A percentile compares a stretch with the other conserved stretches of the same genome.
Evolutionary conservation across 257 asterid species (phyloP).

Genomic region (Anisodus tanguticus): DNA sequence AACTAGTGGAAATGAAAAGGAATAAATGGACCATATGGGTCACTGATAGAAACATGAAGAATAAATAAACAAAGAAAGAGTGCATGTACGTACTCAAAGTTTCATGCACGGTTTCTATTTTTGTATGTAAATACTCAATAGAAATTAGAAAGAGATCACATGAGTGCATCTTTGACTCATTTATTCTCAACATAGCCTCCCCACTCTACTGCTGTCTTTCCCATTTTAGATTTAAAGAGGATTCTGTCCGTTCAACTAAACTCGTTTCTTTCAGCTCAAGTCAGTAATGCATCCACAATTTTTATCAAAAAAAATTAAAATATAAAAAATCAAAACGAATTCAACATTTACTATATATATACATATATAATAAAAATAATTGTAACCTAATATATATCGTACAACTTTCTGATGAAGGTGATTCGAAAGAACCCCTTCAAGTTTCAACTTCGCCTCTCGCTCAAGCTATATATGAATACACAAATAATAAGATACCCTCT

Average conservation of each 20-base stretch:
- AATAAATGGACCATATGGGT: constrained; percentile 29
- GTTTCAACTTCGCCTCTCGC: too few relatives aligned
- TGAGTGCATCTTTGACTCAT: constrained; percentile 32
- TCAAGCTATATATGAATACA: neutral
- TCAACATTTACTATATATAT: too few relatives aligned
- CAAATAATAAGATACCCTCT: neutral
- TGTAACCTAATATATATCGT: neutral
- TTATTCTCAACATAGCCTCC: constrained; percentile 13
- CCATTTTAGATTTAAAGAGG: neutral
- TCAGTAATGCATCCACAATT: too few relatives aligned
- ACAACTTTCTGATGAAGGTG: neutral
- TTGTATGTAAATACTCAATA: neutral
- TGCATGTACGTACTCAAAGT: constrained; percentile 41
- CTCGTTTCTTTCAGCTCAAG: rapidly evolving
- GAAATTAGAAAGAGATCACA: constrained; percentile 8
- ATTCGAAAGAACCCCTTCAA: too few relatives aligned
- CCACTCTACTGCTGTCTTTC: constrained; percentile 33
- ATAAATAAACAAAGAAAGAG: constrained; percentile 7
- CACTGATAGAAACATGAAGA: constrained; percentile 23
- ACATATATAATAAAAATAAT: too few relatives aligned
- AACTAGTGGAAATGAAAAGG: constrained; percentile 26
- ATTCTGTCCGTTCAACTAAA: neutral
- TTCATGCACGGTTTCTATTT: constrained; percentile 53
- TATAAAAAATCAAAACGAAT: too few relatives aligned
- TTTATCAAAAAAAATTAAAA: too few relatives aligned